These are phyloP conservation scores for Neurospora sp. DNA, from an alignment of 495 filamentous ascomycete species.

Conservation along the genomic window DNA sequence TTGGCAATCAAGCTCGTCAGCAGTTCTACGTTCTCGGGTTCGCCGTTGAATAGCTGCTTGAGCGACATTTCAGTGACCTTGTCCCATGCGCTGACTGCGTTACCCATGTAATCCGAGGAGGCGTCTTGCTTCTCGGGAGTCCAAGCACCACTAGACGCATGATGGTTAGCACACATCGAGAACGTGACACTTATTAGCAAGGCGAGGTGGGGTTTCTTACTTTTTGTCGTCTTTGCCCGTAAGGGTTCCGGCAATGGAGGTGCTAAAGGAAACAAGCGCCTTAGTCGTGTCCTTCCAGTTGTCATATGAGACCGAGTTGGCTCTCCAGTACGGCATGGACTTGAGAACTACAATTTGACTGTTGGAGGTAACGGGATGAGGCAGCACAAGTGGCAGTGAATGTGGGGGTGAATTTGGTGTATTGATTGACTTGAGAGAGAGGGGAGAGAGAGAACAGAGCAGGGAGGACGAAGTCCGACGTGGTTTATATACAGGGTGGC, in stretches of 20 bases:
- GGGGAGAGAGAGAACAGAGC: too few species aligned
- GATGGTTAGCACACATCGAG: neutral
- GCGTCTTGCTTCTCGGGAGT: constrained; percentile 4
- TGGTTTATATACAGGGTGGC: too few species aligned
- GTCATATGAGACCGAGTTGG: neutral
- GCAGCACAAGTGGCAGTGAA: too few species aligned
- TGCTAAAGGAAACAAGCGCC: neutral
- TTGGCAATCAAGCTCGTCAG: constrained; percentile 14
- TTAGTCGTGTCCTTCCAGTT: constrained; percentile 6
- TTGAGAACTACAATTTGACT: neutral
- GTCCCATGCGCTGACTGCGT: constrained; percentile 12
- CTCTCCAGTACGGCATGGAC: neutral
- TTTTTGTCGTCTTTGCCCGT: neutral
- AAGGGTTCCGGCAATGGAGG: neutral
- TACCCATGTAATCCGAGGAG: constrained; percentile 18
- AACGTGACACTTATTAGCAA: neutral
- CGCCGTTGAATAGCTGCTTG: constrained; percentile 11
- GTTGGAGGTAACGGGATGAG: too few species aligned
- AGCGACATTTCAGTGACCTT: constrained; percentile 2
- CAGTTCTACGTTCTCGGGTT: constrained; percentile 1
- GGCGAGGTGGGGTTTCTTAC: neutral
- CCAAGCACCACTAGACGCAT: neutral
- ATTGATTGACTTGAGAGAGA: too few species aligned
- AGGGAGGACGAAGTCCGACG: too few species aligned
- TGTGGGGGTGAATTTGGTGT: too few species aligned